Evolutionary conservation across 352 stramenopile species (phyloP).

Genomic region (Elongisporangium prolatum): DNA sequence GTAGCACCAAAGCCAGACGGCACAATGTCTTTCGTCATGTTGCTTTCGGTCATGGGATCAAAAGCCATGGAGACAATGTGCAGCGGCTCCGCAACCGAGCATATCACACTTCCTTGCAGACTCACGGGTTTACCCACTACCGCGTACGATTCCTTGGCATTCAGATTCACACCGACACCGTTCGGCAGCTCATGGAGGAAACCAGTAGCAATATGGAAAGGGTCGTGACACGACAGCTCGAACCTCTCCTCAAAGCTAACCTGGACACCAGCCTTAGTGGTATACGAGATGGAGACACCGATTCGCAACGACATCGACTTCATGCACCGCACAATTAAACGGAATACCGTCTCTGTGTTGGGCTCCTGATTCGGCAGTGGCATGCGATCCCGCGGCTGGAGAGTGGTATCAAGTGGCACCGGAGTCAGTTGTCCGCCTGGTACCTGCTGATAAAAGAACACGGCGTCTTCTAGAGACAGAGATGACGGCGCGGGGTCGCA

Average conservation of each 20-base stretch:
- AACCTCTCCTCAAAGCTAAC: constrained; percentile 66
- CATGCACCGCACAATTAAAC: constrained; percentile 54
- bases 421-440: constrained; percentile 27
- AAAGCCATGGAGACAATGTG: constrained; percentile 51
- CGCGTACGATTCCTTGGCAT: constrained; percentile 38
- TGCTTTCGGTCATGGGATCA: constrained; percentile 26
- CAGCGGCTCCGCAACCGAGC: constrained; percentile 45
- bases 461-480: constrained; percentile 26
- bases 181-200: constrained; percentile 70
- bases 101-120: constrained; percentile 47
- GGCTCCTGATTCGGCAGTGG: constrained; percentile 36
- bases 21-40: constrained; percentile 24
- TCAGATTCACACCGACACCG: constrained; percentile 20
- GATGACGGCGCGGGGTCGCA: constrained; percentile 55
- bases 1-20: constrained; percentile 38
- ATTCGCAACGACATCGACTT: constrained; percentile 36
- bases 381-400: constrained; percentile 48
- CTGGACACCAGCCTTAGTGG: constrained; percentile 57
- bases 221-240: constrained; percentile 53
- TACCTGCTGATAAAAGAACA: constrained; percentile 53
- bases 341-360: constrained; percentile 33
- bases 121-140: constrained; percentile 66
- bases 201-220: constrained; percentile 45
- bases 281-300: constrained; percentile 50
- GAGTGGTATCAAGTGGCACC: constrained; percentile 33